phyloP scores from a whole-genome alignment of 2,329 filamentous ascomycete species.

The Claviceps paspali region DNA sequence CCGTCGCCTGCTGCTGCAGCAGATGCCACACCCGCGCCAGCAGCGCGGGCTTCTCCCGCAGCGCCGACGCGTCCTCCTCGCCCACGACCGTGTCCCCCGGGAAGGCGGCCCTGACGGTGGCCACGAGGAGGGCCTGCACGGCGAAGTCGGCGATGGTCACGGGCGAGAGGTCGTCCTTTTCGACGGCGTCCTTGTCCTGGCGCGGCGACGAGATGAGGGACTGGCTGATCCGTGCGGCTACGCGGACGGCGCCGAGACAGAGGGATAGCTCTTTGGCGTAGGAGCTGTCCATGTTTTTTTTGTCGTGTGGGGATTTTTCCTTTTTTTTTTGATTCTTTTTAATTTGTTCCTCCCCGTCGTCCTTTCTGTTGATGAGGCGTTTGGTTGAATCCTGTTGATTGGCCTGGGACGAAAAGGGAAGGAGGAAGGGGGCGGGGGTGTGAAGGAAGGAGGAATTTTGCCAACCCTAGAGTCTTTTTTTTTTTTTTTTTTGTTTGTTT shows the following conservation, averaged over 20 bases:
- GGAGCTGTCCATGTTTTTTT: conserved; percentile 23
- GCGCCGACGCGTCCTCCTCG: conserved; percentile 35
- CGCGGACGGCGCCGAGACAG: conserved; percentile 26
- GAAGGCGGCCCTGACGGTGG: conserved; percentile 33
- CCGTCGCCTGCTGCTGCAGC: conserved; percentile 18
- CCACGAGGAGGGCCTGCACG: conserved; percentile 38
- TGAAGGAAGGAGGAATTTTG: no score
- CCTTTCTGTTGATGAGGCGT: no score
- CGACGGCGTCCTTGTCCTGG: conserved; percentile 31
- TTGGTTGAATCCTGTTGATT: no score
- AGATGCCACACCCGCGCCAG: conserved; percentile 32
- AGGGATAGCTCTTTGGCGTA: conserved; percentile 27
- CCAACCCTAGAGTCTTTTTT: no score
- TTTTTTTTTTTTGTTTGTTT: no score
- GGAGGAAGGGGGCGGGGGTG: no score
- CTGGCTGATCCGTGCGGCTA: conserved; percentile 34
- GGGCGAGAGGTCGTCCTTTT: conserved; percentile 39
- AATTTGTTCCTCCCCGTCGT: no score
- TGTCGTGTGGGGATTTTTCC: no score
- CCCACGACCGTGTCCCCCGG: conserved; percentile 37
- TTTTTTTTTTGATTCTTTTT: no score
- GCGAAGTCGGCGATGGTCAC: conserved; percentile 47
- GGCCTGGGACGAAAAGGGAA: no score
- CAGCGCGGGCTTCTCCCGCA: conserved; percentile 27
- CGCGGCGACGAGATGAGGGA: conserved; percentile 27